Conservation (phyloP, 371 early-diverging fungal species). For the Mortierella sp. region DNA sequence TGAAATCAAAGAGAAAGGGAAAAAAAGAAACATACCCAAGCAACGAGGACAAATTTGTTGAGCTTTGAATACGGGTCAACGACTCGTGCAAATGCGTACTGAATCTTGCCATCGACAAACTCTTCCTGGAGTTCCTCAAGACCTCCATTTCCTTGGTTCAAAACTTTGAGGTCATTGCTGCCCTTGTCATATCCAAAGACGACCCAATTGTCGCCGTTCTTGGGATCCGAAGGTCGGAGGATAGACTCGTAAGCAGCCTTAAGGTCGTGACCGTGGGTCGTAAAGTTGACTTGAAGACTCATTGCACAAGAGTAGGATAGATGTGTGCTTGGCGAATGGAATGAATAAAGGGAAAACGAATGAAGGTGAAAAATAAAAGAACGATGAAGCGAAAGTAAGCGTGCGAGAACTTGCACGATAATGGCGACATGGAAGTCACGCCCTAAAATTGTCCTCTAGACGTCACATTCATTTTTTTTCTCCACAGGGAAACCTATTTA, state of each 20-base stretch:
- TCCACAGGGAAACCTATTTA: too few relatives aligned
- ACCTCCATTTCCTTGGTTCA: slow-evolving; percentile 80
- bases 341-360: background rate
- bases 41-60: slow-evolving; percentile 91
- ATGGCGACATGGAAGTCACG: too few relatives aligned
- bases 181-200: slow-evolving; percentile 89
- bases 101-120: slow-evolving; percentile 90
- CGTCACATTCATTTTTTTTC: too few relatives aligned
- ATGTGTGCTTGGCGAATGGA: background rate
- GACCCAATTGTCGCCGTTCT: slow-evolving; percentile 76
- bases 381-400: background rate
- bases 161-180: slow-evolving; percentile 84
- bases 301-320: slow-evolving; percentile 36
- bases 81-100: slow-evolving; percentile 89
- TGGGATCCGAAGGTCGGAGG: slow-evolving; percentile 57
- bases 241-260: slow-evolving; percentile 77
- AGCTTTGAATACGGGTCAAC: slow-evolving; percentile 89
- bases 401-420: background rate
- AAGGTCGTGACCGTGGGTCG: slow-evolving; percentile 70
- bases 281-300: slow-evolving; percentile 78
- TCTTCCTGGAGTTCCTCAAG: slow-evolving; percentile 92
- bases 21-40: slow-evolving; percentile 76
- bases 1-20: background rate
- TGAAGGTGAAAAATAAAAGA: background rate
- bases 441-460: too few relatives aligned